A percentile compares a stretch with the other conserved stretches of the same genome.
Evolutionary conservation across 2,329 filamentous ascomycete species (phyloP).

Genomic region (Fusarium coffeatum): DNA sequence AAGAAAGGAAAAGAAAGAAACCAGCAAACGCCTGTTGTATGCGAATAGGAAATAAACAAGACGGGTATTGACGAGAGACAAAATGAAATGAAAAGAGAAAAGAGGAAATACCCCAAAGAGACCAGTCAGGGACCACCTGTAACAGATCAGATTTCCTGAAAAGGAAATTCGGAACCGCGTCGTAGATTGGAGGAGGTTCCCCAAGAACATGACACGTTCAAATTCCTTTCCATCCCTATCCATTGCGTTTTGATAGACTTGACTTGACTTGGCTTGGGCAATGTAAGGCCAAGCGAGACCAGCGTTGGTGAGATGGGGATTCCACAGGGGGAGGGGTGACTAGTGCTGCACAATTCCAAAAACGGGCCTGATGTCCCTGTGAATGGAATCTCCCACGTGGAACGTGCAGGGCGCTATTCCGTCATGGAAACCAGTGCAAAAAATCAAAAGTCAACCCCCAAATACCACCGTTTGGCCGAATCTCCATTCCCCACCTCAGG

Average conservation of each 20-base stretch:
- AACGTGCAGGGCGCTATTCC: constrained; percentile 47
- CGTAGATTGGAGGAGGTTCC: constrained; percentile 33
- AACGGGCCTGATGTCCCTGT: constrained; percentile 35
- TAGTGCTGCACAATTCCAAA: constrained; percentile 47
- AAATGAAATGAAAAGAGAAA: constrained; percentile 4
- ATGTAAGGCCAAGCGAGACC: constrained; percentile 33
- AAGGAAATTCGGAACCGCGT: constrained; percentile 21
- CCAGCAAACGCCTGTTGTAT: constrained; percentile 27
- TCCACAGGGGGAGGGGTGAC: constrained; percentile 27
- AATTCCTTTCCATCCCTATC: constrained; percentile 11
- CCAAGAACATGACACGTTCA: constrained; percentile 22
- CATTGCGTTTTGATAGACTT: constrained; percentile 5
- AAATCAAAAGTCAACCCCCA: constrained; percentile 37
- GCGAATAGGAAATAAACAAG: constrained; percentile 10
- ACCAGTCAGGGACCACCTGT: constrained; percentile 22
- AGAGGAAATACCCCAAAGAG: constrained; percentile 14
- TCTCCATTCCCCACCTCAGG: constrained; percentile 23
- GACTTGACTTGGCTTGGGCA: constrained; percentile 13
- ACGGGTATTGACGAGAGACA: constrained; percentile 4
- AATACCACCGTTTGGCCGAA: constrained; percentile 42
- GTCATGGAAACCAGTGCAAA: constrained; percentile 36
- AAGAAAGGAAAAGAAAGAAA: not conserved
- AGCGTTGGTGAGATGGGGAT: constrained; percentile 23
- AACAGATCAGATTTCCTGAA: constrained; percentile 21
- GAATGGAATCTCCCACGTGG: constrained; percentile 48